Conservation (phyloP, 371 early-diverging fungal genomes). For the Mortierella sp. region DNA sequence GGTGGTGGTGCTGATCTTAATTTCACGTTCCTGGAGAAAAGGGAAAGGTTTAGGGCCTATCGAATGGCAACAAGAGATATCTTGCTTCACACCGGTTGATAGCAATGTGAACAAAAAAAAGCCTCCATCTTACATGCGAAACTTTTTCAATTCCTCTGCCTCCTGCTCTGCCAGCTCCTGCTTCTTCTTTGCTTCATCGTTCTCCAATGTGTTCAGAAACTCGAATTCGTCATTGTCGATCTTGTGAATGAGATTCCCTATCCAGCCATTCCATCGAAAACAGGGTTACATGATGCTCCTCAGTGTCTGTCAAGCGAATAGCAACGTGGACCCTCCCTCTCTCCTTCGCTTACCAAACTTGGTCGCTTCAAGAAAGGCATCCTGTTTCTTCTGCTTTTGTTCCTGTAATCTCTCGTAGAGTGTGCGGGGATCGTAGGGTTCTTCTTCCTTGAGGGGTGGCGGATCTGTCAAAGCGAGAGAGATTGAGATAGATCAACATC, state of each 20-base stretch:
- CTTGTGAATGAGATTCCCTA: constrained; percentile 77
- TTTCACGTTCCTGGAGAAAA: constrained; percentile 19
- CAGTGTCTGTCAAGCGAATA: background rate
- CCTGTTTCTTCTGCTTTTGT: constrained; percentile 73
- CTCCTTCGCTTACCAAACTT: constrained; percentile 66
- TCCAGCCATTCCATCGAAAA: no score
- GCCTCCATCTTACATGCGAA: constrained; percentile 67
- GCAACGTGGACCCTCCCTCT: no score
- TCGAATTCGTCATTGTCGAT: constrained; percentile 83
- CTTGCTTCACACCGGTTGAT: no score
- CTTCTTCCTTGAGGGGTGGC: constrained; percentile 53
- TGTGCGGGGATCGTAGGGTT: constrained; percentile 82
- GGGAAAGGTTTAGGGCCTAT: no score
- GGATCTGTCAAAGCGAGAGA: constrained; percentile 11
- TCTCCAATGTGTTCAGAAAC: constrained; percentile 71
- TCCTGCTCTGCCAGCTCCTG: constrained; percentile 64
- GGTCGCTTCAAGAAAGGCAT: constrained; percentile 73
- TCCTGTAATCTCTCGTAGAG: constrained; percentile 84
- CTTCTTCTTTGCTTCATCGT: constrained; percentile 66
- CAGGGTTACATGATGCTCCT: no score
- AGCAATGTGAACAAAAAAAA: no score
- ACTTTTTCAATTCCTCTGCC: constrained; percentile 68
- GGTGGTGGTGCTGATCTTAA: constrained; percentile 14
- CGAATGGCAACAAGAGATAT: background rate
- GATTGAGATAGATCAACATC: background rate